Conservation (phyloP, 768 basidiomycete genomes). For the Aureoboletus auriporus region DNA sequence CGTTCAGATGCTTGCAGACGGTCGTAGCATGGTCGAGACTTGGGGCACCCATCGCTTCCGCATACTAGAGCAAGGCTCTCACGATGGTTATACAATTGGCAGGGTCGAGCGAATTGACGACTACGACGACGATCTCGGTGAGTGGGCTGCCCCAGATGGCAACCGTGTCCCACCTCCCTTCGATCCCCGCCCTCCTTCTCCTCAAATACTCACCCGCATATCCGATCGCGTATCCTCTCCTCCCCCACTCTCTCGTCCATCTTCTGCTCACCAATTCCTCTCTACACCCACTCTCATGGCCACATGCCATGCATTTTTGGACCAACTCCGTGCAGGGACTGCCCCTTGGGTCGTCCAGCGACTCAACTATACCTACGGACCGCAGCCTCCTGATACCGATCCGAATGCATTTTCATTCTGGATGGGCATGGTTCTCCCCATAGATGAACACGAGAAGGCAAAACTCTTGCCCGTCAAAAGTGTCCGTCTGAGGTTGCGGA, state of each 20-base stretch:
- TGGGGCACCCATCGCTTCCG: constrained; percentile 73
- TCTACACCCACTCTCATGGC: constrained; percentile 38
- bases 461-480: constrained; percentile 81
- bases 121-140: constrained; percentile 32
- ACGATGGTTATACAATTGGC: constrained; percentile 90
- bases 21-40: constrained; percentile 82
- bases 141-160: constrained; percentile 20
- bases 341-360: constrained; percentile 94
- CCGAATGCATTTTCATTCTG: constrained; percentile 77
- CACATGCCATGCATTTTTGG: constrained; percentile 58
- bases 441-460: constrained; percentile 87
- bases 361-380: constrained; percentile 72
- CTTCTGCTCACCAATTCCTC: constrained; percentile 7
- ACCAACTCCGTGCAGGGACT: constrained; percentile 59
- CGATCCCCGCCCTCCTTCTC: constrained; percentile 7
- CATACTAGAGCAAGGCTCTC: constrained; percentile 72
- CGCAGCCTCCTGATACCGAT: constrained; percentile 60
- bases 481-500: constrained; percentile 69
- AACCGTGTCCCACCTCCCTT: constrained; percentile 7
- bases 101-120: constrained; percentile 60
- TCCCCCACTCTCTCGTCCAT: neutral
- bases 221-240: constrained; percentile 8
- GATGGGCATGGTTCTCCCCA: constrained; percentile 87
- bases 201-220: constrained; percentile 16
- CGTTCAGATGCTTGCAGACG: constrained; percentile 87